Conservation (phyloP, 2,329 filamentous ascomycete species). For the Chalara sp. region DNA sequence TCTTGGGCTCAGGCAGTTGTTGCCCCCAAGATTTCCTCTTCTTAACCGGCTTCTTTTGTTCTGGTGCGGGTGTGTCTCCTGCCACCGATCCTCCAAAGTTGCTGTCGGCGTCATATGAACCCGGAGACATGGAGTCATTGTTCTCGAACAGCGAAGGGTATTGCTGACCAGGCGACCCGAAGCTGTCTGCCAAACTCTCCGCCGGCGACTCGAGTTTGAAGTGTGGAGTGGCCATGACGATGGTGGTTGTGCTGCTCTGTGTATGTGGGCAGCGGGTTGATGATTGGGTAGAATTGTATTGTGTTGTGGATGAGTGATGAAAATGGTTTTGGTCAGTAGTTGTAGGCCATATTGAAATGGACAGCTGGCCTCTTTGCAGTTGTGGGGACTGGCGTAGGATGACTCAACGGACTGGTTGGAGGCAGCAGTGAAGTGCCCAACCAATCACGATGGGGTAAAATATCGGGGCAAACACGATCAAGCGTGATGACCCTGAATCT, state of each 20-base stretch:
- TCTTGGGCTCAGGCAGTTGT: conserved; percentile 93
- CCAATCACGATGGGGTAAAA: background rate
- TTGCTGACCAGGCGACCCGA: conserved; percentile 23
- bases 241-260: background rate
- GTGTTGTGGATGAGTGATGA: background rate
- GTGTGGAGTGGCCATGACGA: conserved; percentile 17
- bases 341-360: background rate
- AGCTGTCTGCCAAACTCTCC: conserved; percentile 26
- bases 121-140: conserved; percentile 25
- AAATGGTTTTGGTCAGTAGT: background rate
- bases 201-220: conserved; percentile 28
- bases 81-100: conserved; percentile 22
- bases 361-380: background rate
- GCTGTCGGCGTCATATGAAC: conserved; percentile 26
- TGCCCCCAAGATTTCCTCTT: conserved; percentile 99
- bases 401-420: background rate
- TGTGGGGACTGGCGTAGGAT: background rate
- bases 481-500: background rate
- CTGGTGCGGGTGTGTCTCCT: conserved; percentile 27
- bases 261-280: background rate
- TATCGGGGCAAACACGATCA: background rate
- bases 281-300: background rate
- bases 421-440: background rate
- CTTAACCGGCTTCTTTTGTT: conserved; percentile 69
- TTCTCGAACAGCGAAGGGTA: conserved; percentile 25